Conservation (phyloP, 768 basidiomycete species). For the Phaffia australis region DNA sequence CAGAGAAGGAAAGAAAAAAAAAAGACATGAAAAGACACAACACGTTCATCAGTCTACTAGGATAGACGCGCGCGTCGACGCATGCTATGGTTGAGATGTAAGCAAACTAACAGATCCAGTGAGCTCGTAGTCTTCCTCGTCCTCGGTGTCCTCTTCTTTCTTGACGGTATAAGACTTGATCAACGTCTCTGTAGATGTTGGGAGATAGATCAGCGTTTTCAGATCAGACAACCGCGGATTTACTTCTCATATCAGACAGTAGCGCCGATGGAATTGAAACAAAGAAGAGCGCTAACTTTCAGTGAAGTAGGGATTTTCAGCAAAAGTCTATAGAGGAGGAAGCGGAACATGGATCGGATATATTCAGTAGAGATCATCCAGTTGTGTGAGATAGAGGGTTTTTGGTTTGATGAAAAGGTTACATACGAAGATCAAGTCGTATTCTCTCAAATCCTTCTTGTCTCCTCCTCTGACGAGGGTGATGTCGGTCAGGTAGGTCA, state of each 20-base stretch:
- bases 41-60: background rate
- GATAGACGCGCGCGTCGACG: background rate
- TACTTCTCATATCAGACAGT: background rate
- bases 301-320: conserved; percentile 25
- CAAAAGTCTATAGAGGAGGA: conserved; percentile 16
- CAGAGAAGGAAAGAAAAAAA: background rate
- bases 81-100: background rate
- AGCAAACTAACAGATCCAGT: conserved; percentile 7
- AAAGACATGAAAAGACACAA: background rate
- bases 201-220: background rate
- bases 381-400: background rate
- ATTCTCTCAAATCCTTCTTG: conserved; percentile 13
- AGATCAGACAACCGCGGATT: too few species aligned
- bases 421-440: conserved; percentile 23
- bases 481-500: conserved; percentile 24
- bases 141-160: conserved; percentile 7
- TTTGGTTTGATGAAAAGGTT: background rate
- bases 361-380: background rate
- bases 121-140: conserved; percentile 16
- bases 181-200: background rate
- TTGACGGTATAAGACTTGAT: conserved; percentile 18
- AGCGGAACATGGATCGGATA: background rate
- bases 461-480: conserved; percentile 15
- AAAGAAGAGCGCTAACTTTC: conserved; percentile 1
- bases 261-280: background rate